phyloP scores from a whole-genome alignment of 2,329 filamentous ascomycete species.

The Ceratocystis variospora region DNA sequence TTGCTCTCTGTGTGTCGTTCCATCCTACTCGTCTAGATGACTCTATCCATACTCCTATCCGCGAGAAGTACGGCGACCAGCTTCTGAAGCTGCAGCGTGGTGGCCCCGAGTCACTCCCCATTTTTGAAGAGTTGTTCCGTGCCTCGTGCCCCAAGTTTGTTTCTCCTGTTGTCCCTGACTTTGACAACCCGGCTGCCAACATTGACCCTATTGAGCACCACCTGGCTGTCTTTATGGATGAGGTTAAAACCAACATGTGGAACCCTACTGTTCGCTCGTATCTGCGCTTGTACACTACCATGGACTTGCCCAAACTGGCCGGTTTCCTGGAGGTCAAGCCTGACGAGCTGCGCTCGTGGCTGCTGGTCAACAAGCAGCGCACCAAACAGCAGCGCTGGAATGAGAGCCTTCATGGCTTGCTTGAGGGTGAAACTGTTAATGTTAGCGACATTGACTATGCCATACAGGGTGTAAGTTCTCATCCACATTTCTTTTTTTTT shows the following conservation, averaged over 20 bases:
- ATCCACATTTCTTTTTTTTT: background rate
- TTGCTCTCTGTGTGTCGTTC: conserved; percentile 97
- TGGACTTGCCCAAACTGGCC: conserved; percentile 96
- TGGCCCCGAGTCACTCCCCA: conserved; percentile 83
- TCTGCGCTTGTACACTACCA: conserved; percentile 96
- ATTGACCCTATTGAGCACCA: conserved; percentile 96
- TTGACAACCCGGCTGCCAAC: conserved; percentile 92
- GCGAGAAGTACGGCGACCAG: conserved; percentile 99
- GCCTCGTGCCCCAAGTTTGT: conserved; percentile 99
- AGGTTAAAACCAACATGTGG: conserved; percentile 99
- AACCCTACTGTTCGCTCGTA: conserved; percentile 97
- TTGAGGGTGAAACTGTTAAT: conserved; percentile 87
- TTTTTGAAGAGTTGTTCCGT: conserved; percentile 98
- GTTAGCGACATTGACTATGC: conserved; percentile 95
- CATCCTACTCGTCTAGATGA: conserved; percentile 94
- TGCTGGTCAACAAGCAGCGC: conserved; percentile 96
- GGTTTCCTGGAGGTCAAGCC: conserved; percentile 94
- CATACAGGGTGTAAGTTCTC: conserved; percentile 65
- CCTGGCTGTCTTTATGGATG: conserved; percentile 95
- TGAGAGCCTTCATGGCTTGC: conserved; percentile 61
- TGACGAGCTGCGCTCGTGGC: conserved; percentile 87
- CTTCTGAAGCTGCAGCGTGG: conserved; percentile 92
- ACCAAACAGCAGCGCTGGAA: conserved; percentile 92
- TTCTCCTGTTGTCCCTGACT: conserved; percentile 89
- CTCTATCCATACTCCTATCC: conserved; percentile 93